Evolutionary conservation across 2,329 filamentous ascomycete genomes (phyloP).

Genomic region (Neobulgaria alba): DNA sequence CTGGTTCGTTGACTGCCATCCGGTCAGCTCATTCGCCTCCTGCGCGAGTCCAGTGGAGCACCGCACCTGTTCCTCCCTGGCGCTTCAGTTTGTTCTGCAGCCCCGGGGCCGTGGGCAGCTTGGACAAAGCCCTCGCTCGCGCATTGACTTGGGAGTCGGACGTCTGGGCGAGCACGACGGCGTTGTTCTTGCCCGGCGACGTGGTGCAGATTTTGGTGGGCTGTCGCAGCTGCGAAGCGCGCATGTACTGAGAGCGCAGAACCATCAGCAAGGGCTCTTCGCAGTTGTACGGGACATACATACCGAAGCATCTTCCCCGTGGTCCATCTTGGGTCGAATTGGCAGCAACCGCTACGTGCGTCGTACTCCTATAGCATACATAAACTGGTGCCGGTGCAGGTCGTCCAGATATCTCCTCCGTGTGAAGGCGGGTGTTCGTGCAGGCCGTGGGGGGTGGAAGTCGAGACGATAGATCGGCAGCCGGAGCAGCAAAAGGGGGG

Average conservation of each 20-base stretch:
- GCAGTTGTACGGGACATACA: neutral
- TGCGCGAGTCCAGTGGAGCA: too few species aligned
- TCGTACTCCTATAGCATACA: neutral
- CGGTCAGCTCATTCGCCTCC: too few species aligned
- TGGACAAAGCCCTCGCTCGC: slow-evolving; percentile 37
- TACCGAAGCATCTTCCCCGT: slow-evolving; percentile 1
- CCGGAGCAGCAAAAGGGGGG: too few species aligned
- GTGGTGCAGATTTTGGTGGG: slow-evolving; percentile 22
- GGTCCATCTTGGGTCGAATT: slow-evolving; percentile 1
- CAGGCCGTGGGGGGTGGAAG: too few species aligned
- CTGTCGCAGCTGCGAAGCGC: slow-evolving; percentile 22
- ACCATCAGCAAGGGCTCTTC: too few species aligned
- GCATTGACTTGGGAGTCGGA: slow-evolving; percentile 53
- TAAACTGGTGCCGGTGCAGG: too few species aligned
- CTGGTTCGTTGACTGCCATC: slow-evolving; percentile 44
- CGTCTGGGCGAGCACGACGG: slow-evolving; percentile 45
- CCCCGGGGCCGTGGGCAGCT: slow-evolving; percentile 33
- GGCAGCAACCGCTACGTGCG: neutral
- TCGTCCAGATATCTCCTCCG: neutral
- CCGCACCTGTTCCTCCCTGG: too few species aligned
- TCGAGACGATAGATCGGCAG: too few species aligned
- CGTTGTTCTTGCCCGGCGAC: slow-evolving; percentile 23
- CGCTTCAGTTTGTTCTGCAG: slow-evolving; percentile 45
- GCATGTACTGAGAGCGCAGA: slow-evolving; percentile 16
- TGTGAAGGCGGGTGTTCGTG: too few species aligned